These are phyloP conservation scores for Xylaria polymorpha DNA, from an alignment of 2,329 filamentous ascomycete genomes.

Conservation along the genomic window DNA sequence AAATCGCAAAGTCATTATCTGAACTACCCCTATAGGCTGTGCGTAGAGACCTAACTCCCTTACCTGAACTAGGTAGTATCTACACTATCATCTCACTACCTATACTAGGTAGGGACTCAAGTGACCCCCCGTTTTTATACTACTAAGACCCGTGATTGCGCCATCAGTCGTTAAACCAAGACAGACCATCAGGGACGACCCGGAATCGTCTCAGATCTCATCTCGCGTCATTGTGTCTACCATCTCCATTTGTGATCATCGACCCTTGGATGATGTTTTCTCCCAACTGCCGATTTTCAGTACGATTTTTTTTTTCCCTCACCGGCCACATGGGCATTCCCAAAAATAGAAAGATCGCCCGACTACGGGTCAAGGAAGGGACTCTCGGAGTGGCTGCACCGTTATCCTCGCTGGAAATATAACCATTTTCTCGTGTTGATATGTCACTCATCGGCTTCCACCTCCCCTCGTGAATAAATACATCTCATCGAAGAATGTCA, in stretches of 20 bases:
- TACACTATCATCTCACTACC: too few species aligned
- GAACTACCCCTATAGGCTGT: background rate
- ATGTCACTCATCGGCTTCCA: background rate
- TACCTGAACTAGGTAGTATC: background rate
- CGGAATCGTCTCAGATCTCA: slow-evolving; percentile 1
- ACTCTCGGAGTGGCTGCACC: background rate
- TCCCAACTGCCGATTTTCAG: background rate
- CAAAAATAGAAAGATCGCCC: slow-evolving; percentile 1
- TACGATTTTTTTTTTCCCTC: background rate
- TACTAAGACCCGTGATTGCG: background rate
- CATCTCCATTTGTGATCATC: slow-evolving; percentile 3
- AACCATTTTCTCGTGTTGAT: background rate
- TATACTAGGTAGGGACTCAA: too few species aligned
- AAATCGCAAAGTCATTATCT: background rate
- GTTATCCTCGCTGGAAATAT: background rate
- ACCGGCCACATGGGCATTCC: slow-evolving; percentile 1
- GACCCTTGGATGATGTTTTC: background rate
- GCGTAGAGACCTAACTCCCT: background rate
- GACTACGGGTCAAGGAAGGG: background rate
- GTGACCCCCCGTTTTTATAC: background rate
- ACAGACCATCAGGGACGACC: slow-evolving; percentile 3
- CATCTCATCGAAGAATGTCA: background rate
- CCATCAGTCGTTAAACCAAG: slow-evolving; percentile 8
- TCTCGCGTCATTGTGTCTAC: background rate
- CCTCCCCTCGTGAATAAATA: background rate